Percentiles rank a stretch among this genome's conserved stretches.
Conservation (phyloP, 108 stramenopile species). For the Cyclotella baltica region DNA sequence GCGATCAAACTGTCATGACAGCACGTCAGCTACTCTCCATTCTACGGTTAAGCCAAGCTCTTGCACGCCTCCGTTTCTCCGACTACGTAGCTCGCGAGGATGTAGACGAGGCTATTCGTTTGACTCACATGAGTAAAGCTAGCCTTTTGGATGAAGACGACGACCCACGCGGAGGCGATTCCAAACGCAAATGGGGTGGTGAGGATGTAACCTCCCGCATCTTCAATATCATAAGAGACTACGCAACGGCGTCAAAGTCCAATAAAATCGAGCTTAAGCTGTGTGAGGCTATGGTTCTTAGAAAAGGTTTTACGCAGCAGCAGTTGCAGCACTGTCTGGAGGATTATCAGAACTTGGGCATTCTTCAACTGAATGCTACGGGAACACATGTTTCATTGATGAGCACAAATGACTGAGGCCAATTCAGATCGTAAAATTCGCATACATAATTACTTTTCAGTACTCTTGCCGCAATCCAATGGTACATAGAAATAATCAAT, state of each 20-base stretch:
- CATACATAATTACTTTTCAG: too few species aligned
- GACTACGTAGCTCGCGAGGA: constrained; percentile 95
- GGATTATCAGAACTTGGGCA: constrained; percentile 64
- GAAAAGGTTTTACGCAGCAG: constrained; percentile 88
- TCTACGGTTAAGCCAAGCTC: constrained; percentile 94
- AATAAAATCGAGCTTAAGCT: constrained; percentile 63
- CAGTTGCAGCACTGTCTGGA: constrained; percentile 85
- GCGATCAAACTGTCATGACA: constrained; percentile 96
- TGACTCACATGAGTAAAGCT: constrained; percentile 91
- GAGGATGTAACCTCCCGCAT: constrained; percentile 83
- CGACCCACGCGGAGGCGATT: constrained; percentile 22
- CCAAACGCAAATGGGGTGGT: constrained; percentile 51
- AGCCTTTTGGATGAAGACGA: constrained; percentile 60
- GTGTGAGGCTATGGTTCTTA: constrained; percentile 86
- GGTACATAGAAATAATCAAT: too few species aligned
- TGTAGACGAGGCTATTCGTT: constrained; percentile 97
- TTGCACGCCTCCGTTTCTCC: constrained; percentile 95
- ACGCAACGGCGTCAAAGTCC: constrained; percentile 57
- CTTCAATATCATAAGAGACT: constrained; percentile 82
- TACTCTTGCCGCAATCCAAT: too few species aligned
- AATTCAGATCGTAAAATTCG: neutral
- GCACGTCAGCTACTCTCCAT: constrained; percentile 97
- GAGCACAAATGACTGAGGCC: neutral
- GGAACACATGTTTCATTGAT: constrained; percentile 19
- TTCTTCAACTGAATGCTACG: constrained; percentile 17